A percentile compares a stretch with the other conserved stretches of the same genome.
phyloP scores from a whole-genome alignment of 768 basidiomycete species.

The Exidia glandulosa region DNA sequence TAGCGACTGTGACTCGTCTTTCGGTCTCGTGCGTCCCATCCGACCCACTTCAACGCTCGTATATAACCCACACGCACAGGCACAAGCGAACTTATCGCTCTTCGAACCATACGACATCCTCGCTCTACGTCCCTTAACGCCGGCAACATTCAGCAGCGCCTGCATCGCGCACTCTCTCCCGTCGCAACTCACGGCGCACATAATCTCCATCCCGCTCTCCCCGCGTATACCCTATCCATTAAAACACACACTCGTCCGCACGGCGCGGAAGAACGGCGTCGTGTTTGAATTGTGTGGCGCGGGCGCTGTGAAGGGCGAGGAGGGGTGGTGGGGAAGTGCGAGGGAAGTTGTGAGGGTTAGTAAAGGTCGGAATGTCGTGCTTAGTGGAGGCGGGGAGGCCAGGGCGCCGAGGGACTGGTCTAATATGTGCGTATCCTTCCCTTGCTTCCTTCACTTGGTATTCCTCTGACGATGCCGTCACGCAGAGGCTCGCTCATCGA shows the following conservation, averaged over 20 bases:
- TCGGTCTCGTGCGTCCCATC: constrained; percentile 49
- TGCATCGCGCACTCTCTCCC: constrained; percentile 73
- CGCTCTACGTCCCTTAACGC: constrained; percentile 62
- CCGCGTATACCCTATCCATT: constrained; percentile 72
- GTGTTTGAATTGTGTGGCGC: constrained; percentile 76
- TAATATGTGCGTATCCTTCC: constrained; percentile 48
- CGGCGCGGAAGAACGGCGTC: constrained; percentile 70
- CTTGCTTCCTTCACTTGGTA: neutral
- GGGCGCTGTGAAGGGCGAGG: constrained; percentile 57
- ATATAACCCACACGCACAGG: constrained; percentile 29
- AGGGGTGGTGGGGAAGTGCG: constrained; percentile 74
- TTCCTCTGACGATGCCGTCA: neutral
- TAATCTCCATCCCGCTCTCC: constrained; percentile 71
- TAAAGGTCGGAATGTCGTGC: constrained; percentile 64
- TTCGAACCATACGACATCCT: constrained; percentile 67
- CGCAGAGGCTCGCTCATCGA: constrained; percentile 55
- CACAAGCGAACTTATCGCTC: constrained; percentile 51
- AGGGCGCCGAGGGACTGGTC: constrained; percentile 62
- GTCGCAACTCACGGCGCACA: constrained; percentile 64
- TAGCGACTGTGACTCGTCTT: constrained; percentile 78
- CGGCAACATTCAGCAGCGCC: constrained; percentile 61
- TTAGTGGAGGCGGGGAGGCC: constrained; percentile 59
- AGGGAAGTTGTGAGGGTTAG: constrained; percentile 70
- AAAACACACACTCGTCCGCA: constrained; percentile 73
- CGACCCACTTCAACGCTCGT: neutral